phyloP scores from a whole-genome alignment of 2,329 filamentous ascomycete genomes.

The Diaporthe vexans region DNA sequence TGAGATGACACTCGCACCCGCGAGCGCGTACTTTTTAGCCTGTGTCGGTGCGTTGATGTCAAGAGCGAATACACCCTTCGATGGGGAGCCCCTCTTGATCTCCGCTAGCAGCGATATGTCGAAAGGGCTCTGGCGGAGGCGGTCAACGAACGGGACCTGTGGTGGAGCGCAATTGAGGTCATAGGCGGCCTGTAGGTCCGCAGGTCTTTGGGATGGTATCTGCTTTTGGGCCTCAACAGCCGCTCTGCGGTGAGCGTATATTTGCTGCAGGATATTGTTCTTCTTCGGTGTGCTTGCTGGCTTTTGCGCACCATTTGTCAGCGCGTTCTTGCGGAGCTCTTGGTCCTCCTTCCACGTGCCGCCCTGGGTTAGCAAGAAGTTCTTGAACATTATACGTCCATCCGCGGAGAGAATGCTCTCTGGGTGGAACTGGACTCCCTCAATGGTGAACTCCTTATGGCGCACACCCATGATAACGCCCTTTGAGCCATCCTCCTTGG shows the following conservation, averaged over 20 bases:
- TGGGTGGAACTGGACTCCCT: slow-evolving; percentile 97
- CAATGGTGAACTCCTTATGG: slow-evolving; percentile 91
- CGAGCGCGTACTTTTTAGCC: slow-evolving; percentile 90
- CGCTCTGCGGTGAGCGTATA: slow-evolving; percentile 85
- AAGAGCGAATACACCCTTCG: slow-evolving; percentile 93
- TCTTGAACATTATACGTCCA: slow-evolving; percentile 90
- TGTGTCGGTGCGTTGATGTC: slow-evolving; percentile 90
- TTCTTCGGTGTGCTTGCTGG: slow-evolving; percentile 56
- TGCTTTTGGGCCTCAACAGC: slow-evolving; percentile 85
- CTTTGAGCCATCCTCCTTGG: slow-evolving; percentile 80
- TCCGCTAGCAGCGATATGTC: slow-evolving; percentile 96
- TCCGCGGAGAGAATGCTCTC: slow-evolving; percentile 96
- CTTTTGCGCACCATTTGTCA: slow-evolving; percentile 44
- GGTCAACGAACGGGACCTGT: slow-evolving; percentile 82
- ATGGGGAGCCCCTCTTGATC: slow-evolving; percentile 96
- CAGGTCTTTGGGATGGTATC: slow-evolving; percentile 85
- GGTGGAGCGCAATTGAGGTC: slow-evolving; percentile 88
- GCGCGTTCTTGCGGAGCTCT: slow-evolving; percentile 61
- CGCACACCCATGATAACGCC: slow-evolving; percentile 97
- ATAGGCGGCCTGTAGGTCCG: slow-evolving; percentile 89
- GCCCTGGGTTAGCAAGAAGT: slow-evolving; percentile 89
- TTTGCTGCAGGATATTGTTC: slow-evolving; percentile 89
- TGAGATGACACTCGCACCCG: slow-evolving; percentile 96
- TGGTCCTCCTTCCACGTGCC: slow-evolving; percentile 93
- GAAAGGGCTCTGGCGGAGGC: slow-evolving; percentile 85